A percentile compares a stretch with the other conserved stretches of the same genome.
Conservation (phyloP, 371 early-diverging fungal species). For the Saksenaea oblongispora region DNA sequence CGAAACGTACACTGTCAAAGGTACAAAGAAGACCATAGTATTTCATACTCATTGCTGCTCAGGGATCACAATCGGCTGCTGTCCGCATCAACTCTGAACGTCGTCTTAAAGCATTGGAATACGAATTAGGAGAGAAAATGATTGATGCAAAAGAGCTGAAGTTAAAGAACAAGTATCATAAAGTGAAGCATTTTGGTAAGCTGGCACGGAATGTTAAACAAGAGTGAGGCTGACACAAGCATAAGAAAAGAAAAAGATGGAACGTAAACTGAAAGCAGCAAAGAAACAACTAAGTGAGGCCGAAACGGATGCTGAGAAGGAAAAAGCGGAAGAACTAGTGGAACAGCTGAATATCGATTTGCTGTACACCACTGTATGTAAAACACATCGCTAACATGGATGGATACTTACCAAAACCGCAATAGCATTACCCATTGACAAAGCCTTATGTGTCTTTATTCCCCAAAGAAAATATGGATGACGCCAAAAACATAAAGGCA, state of each 20-base stretch:
- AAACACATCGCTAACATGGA: neutral
- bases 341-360: conserved; percentile 22
- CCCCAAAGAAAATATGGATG: conserved; percentile 24
- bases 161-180: conserved; percentile 33
- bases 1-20: conserved; percentile 22
- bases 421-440: conserved; percentile 35
- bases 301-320: conserved; percentile 17
- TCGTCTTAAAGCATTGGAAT: conserved; percentile 31
- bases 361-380: conserved; percentile 27
- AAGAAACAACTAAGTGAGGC: conserved; percentile 18
- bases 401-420: neutral
- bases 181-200: conserved; percentile 44
- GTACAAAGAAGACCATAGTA: neutral
- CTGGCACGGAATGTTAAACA: neutral
- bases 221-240: neutral
- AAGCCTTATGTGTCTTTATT: conserved; percentile 42
- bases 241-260: conserved; percentile 42
- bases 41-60: neutral
- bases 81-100: conserved; percentile 28
- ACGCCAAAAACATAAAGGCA: conserved; percentile 12
- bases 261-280: conserved; percentile 30
- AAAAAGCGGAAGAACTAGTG: conserved; percentile 14
- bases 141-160: conserved; percentile 37
- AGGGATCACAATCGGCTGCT: conserved; percentile 22
- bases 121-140: conserved; percentile 32